Evolutionary conservation across 495 filamentous ascomycete species (phyloP).

Genomic region (Pyrenula massariospora): DNA sequence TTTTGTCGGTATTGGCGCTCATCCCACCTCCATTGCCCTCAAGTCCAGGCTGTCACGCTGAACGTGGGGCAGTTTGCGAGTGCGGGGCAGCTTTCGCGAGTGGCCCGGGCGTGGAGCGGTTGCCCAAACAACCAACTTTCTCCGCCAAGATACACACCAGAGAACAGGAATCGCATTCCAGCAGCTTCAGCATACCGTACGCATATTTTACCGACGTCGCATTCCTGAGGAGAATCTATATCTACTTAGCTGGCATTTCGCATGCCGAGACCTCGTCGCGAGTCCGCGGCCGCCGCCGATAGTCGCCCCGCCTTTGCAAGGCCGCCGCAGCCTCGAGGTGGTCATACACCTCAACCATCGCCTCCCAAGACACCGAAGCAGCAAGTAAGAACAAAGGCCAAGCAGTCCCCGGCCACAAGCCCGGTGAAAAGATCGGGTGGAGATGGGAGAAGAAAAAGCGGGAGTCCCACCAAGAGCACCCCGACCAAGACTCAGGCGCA

Average conservation of each 20-base stretch:
- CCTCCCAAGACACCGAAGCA: not conserved
- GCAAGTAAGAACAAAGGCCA: constrained; percentile 16
- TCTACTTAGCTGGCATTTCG: not conserved
- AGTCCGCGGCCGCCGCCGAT: not conserved
- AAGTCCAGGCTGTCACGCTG: too few relatives aligned
- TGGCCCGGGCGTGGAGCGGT: not conserved
- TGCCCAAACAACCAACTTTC: not conserved
- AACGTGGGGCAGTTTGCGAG: too few relatives aligned
- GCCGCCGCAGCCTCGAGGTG: not conserved
- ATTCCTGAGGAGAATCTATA: not conserved
- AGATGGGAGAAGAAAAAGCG: constrained; percentile 14
- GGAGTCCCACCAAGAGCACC: constrained; percentile 13
- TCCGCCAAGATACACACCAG: not conserved
- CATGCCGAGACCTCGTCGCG: not conserved
- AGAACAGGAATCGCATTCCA: not conserved
- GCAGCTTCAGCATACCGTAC: not conserved
- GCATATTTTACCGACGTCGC: not conserved
- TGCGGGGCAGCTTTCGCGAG: not conserved
- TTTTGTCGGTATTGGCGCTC: too few relatives aligned
- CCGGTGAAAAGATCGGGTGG: constrained; percentile 21
- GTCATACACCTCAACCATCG: not conserved
- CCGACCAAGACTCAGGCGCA: constrained; percentile 13
- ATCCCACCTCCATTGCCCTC: too few relatives aligned
- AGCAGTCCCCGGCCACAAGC: constrained; percentile 23
- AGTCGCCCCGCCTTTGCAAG: not conserved